A percentile compares a stretch with the other conserved stretches of the same genome.
Evolutionary conservation across 2,329 filamentous ascomycete species (phyloP).

Genomic region (Neofusicoccum kwambonambiense): DNA sequence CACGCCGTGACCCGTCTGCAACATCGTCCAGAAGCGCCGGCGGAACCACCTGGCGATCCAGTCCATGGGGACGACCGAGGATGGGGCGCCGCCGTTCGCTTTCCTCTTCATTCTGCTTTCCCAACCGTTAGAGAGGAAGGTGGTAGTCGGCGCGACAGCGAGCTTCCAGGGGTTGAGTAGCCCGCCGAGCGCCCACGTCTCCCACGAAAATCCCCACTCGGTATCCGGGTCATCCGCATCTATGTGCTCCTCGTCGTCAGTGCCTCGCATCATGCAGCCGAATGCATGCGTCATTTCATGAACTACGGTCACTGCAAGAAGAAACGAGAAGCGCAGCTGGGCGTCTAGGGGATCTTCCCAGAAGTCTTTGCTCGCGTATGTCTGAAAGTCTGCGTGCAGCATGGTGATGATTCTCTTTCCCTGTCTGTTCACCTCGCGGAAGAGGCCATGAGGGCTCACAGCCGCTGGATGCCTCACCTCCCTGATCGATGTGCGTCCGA

Average conservation of each 20-base stretch:
- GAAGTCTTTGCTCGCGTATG: background rate
- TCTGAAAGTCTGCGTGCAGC: background rate
- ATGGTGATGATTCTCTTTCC: background rate
- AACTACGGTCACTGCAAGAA: constrained; percentile 30
- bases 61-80: constrained; percentile 31
- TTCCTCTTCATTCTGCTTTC: constrained; percentile 20
- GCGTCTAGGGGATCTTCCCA: background rate
- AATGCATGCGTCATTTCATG: constrained; percentile 38
- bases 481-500: background rate
- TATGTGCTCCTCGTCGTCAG: constrained; percentile 29
- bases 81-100: constrained; percentile 29
- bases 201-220: constrained; percentile 38
- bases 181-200: constrained; percentile 36
- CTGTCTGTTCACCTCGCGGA: background rate
- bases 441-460: background rate
- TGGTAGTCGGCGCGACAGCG: constrained; percentile 21
- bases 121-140: constrained; percentile 34
- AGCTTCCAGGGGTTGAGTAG: constrained; percentile 33
- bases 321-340: constrained; percentile 35
- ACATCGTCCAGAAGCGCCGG: constrained; percentile 30
- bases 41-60: constrained; percentile 39
- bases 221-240: constrained; percentile 25
- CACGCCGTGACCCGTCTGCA: constrained; percentile 25
- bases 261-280: constrained; percentile 32
- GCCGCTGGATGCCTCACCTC: background rate